These are phyloP conservation scores for Penicillium arizonense DNA, from an alignment of 495 filamentous ascomycete species.

Conservation along the genomic window DNA sequence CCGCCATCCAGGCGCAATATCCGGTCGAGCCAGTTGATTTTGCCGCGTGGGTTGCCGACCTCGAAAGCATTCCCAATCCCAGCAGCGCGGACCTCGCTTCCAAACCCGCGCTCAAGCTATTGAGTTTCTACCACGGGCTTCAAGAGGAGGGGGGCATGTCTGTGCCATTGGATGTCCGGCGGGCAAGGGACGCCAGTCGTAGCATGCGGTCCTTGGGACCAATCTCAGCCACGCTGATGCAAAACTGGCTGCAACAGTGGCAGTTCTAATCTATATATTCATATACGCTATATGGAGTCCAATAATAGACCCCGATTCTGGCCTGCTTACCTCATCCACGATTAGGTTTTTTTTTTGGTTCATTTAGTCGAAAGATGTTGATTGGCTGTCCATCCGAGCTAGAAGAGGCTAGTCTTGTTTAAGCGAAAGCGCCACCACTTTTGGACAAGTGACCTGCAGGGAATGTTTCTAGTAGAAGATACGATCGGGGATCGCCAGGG, in stretches of 20 bases:
- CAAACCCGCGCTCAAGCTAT: slow-evolving; percentile 27
- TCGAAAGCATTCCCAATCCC: slow-evolving; percentile 19
- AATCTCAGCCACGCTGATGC: slow-evolving; percentile 19
- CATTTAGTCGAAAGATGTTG: not conserved
- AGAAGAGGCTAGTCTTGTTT: not conserved
- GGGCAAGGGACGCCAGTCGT: slow-evolving; percentile 18
- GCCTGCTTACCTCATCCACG: slow-evolving; percentile 2
- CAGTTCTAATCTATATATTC: slow-evolving; percentile 10
- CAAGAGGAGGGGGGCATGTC: slow-evolving; percentile 11
- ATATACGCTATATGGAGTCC: not conserved
- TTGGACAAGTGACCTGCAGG: slow-evolving; percentile 1
- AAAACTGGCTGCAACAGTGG: slow-evolving; percentile 26
- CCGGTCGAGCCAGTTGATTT: slow-evolving; percentile 16
- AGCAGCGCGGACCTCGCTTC: slow-evolving; percentile 14
- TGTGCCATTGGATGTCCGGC: slow-evolving; percentile 16
- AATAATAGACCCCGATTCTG: not conserved
- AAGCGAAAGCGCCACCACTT: not conserved
- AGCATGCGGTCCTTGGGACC: slow-evolving; percentile 20
- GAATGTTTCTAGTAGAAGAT: slow-evolving; percentile 1
- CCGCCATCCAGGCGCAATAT: slow-evolving; percentile 12
- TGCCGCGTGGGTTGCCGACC: slow-evolving; percentile 20
- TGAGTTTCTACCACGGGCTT: slow-evolving; percentile 24
- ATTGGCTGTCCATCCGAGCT: not conserved
- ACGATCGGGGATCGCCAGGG: slow-evolving; percentile 2
- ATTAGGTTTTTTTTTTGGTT: not conserved